Base-by-base conservation (phyloP, 1,284 basidiomycete species). In the Ustilago vetiveriae region DNA sequence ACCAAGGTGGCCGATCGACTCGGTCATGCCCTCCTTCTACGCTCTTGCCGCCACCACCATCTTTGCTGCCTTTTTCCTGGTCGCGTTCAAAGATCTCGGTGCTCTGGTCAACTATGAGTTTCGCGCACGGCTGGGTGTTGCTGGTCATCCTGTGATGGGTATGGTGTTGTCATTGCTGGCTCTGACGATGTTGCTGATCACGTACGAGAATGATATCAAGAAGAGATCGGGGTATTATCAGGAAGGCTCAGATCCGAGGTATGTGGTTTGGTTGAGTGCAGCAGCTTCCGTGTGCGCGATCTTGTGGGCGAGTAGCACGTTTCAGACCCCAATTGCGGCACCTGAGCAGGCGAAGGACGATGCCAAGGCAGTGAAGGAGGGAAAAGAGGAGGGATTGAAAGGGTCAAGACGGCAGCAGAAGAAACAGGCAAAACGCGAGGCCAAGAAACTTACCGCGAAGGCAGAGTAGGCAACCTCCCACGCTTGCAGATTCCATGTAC, bases 191-290 rank as follows among this genome's bases (percentile, higher is more conserved):
- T 32, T 60, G 6, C 26, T 56, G 5, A 56, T 68, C 32, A 57
- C 57, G 4, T 68, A 68, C 24, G 65, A 68, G 53, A 68, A 62
- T 27, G 65, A 68, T 32, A 60, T 68, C 38, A 56, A 50, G 48
- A 68, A 62, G 52, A 32, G 65, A 8, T 40, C 43, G 3, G 65
- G 65, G 1, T 68, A 62, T 22, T 68, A 68, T 19, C n/a, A 11
- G 27, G 65, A 68, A 13, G 47, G 33, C 7, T 36, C 53, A 19
- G 65, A 68, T 38, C 57, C 65, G 40, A 33, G 65, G 21, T 50
- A 36, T 13, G 36, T 56, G 41, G 58, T 68, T 7, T 45, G 30
- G 17, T 36, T 62, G 27, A 67, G 52, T 33, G 43, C 39, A 14
- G 21, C 37, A 4, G 52, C 52, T 14, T 30, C 50, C 1, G 36